These are phyloP conservation scores for Pezicula radicicola DNA, from an alignment of 2,329 filamentous ascomycete species.

Conservation along the genomic window DNA sequence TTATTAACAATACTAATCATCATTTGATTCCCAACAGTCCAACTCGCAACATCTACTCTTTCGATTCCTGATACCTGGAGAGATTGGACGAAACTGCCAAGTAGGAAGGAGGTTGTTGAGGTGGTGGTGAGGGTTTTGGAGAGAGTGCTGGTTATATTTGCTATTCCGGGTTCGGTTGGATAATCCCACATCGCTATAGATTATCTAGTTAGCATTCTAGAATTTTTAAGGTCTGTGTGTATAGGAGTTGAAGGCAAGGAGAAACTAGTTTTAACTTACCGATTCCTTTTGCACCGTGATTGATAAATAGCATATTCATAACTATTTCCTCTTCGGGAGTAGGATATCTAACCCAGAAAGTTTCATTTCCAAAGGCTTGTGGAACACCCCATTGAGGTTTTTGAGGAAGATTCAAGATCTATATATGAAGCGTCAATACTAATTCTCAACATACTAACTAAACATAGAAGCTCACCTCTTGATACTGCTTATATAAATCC, in stretches of 20 bases:
- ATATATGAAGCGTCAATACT: constrained; percentile 23
- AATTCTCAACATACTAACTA: not conserved
- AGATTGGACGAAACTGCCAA: constrained; percentile 15
- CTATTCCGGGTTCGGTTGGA: constrained; percentile 34
- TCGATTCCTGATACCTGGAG: constrained; percentile 20
- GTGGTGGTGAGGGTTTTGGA: constrained; percentile 31
- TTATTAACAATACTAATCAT: constrained; percentile 34
- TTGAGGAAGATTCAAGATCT: constrained; percentile 22
- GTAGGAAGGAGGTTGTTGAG: constrained; percentile 30
- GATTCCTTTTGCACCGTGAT: constrained; percentile 43
- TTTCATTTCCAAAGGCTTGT: constrained; percentile 41
- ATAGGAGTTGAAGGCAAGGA: no score
- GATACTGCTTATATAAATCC: constrained; percentile 34
- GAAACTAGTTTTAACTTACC: no score
- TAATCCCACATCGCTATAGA: constrained; percentile 39
- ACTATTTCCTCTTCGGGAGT: constrained; percentile 38
- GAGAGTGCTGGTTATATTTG: constrained; percentile 31
- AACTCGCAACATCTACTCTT: constrained; percentile 33
- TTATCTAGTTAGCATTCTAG: no score
- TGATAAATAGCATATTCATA: constrained; percentile 41
- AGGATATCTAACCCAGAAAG: constrained; percentile 42
- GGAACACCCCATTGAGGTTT: constrained; percentile 43
- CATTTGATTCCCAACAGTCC: constrained; percentile 28
- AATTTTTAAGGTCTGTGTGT: no score
- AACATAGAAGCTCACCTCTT: constrained; percentile 16